Evolutionary conservation across 2,329 filamentous ascomycete species (phyloP).

Genomic region (Hypomyces perniciosus): DNA sequence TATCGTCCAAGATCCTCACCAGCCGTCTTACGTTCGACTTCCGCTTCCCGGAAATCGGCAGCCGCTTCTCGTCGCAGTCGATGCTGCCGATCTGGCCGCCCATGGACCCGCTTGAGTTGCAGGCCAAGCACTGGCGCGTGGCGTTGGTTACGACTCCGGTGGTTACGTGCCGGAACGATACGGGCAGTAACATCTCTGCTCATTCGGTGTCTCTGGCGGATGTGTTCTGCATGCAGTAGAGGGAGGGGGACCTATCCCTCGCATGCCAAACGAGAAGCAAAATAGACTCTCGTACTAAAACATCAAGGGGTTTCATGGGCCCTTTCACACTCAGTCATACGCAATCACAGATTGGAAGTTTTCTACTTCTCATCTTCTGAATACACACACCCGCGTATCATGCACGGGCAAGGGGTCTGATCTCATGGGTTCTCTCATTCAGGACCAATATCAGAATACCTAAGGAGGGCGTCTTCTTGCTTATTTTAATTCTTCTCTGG

Average conservation of each 20-base stretch:
- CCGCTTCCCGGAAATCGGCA: conserved; percentile 44
- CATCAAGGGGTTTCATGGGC: no score
- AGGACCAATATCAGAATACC: no score
- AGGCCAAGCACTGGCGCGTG: conserved; percentile 46
- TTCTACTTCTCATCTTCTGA: no score
- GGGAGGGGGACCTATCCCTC: not conserved
- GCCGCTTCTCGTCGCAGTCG: conserved; percentile 42
- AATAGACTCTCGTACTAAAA: no score
- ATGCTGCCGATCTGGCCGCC: conserved; percentile 43
- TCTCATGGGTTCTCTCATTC: no score
- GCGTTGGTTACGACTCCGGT: conserved; percentile 49
- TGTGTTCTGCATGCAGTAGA: conserved; percentile 43
- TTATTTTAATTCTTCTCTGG: not conserved
- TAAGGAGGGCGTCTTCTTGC: not conserved
- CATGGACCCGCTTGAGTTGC: conserved; percentile 37
- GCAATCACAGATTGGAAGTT: no score
- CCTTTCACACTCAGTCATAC: no score
- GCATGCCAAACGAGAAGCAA: no score
- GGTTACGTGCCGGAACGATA: conserved; percentile 49
- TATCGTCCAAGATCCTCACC: conserved; percentile 43
- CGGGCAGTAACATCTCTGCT: conserved; percentile 37
- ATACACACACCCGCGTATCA: no score
- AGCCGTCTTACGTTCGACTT: conserved; percentile 40
- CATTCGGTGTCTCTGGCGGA: conserved; percentile 41
- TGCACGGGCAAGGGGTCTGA: no score